Base-by-base conservation (phyloP, 805 yeast species). In the Candida boleticola region DNA sequence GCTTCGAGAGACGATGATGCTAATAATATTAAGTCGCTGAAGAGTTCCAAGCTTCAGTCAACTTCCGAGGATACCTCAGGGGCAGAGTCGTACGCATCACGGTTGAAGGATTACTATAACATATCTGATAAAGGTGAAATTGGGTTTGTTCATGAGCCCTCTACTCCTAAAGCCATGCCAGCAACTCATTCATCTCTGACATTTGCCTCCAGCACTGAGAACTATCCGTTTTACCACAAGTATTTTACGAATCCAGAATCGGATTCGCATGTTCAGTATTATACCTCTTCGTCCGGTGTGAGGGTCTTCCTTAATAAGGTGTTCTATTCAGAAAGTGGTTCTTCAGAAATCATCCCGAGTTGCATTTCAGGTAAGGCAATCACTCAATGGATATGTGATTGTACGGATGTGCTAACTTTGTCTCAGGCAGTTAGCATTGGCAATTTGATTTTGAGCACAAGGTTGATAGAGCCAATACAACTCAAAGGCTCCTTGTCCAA, bases 171-270 rank as follows among this genome's bases (percentile, higher is more conserved):
- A n/a, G n/a, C n/a, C n/a, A n/a, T n/a, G n/a, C n/a, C n/a, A n/a
- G n/a, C n/a, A n/a, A n/a, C n/a, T n/a, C n/a, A n/a, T n/a, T 23
- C 27, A 7, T 23, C 27, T 11, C 27, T 7, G 11, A 11, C 11
- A 7, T 23, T 11, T 23, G 27, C 27, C 27, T 23, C 27, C 27
- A 7, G 6, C 21, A 17, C 19, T 5, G n/a, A n/a, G n/a, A 5
- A 17, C 20, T 31, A n/a, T 17, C 95, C 96, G 0, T 82, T 84
- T 49, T 77, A 79, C 42, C 95, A 87, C 53, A 73, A 77, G 31
- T 87, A 77, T 54, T 89, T 89, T 64, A 82, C 92, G 3, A 90
- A 90, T 53, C 97, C 97, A 0, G 95, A 85, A 55, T 85, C 95
- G 0, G 92, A 85, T 49, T 72, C 95, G 0, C 86, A 82, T 55